Evolutionary conservation across 164 flowering plant species (phyloP), one percentile per base, ranked within the genome.

Genomic region (Berberis thunbergii): DNA sequence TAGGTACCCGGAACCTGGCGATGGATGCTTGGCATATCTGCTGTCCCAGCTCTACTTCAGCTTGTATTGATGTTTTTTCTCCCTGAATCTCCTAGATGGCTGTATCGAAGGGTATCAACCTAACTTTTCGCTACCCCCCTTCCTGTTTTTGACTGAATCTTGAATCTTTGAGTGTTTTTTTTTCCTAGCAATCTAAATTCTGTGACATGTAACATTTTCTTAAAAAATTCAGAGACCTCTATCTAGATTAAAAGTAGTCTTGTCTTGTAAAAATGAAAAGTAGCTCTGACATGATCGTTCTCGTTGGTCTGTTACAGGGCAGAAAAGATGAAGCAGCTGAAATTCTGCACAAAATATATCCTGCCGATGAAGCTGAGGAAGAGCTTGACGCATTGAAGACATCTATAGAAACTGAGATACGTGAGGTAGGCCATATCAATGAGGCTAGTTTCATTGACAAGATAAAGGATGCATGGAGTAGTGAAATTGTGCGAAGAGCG

Each of bases 21-120:
- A 6, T 88, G 88, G 96, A 94, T 94, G 99, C 95, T 91, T 65
- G 97, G 99, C 1, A 76, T 87, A 0, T 95, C 99, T 0, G 96
- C 74, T n/a, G 40, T 86, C 62, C 97, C 96, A 1, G 86, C 99
- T 13, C 1, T 82, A 0, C 58, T 89, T 64, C 99, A 94, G 69
- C 83, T 87, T 61, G 2, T 83, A 0, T 63, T 91, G 61, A 94
- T 94, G 96, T 13, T 81, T 43, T 72, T 64, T 0, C 91, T 94
- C 58, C 96, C 99, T 0, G 99, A 94, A 59, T 91, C 99, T 64
- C 97, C 99, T 1, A 79, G 99, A 65, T 94, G 87, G 88, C 86
- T 94, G 5, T 94, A 78, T 67, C 69, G 91, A 72, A 62, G 83
- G 26, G 26, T 26, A 26, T 26, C 26, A 26, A 0, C 26, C 26